Conservation (phyloP, 768 basidiomycete genomes). For the Trametes meyenii region DNA sequence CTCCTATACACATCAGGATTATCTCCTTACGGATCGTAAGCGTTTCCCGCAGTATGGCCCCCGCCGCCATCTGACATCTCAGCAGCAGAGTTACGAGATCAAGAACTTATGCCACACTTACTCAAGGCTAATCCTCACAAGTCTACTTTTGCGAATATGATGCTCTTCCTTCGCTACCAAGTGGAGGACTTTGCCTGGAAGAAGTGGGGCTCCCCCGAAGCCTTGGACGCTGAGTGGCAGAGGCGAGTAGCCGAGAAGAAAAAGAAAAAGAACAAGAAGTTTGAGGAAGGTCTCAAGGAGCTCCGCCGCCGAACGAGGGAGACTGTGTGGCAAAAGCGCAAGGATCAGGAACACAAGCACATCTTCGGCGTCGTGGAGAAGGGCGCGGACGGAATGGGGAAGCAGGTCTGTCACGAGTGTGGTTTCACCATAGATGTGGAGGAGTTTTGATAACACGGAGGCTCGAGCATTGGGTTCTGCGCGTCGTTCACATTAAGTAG, state of each 20-base stretch:
- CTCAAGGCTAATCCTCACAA: constrained; percentile 95
- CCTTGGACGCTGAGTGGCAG: constrained; percentile 86
- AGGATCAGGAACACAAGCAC: constrained; percentile 89
- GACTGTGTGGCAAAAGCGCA: constrained; percentile 85
- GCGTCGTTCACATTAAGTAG: not conserved
- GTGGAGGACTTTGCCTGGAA: constrained; percentile 97
- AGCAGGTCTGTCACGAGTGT: constrained; percentile 85
- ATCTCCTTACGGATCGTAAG: constrained; percentile 90
- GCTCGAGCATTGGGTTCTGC: no score
- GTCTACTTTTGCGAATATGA: constrained; percentile 97
- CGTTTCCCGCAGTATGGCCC: not conserved
- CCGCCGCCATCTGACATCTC: not conserved
- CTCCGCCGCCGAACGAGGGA: constrained; percentile 84
- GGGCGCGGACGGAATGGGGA: constrained; percentile 54
- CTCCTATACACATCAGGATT: constrained; percentile 35
- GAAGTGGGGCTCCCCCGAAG: constrained; percentile 97
- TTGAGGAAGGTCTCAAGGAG: constrained; percentile 87
- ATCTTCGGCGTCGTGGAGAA: constrained; percentile 66
- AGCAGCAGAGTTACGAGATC: constrained; percentile 90
- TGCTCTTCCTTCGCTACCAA: constrained; percentile 93
- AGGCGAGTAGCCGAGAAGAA: constrained; percentile 79
- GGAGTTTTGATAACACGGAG: constrained; percentile 50
- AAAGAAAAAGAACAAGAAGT: constrained; percentile 91
- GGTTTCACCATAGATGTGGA: constrained; percentile 93
- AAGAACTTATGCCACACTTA: constrained; percentile 89